These are phyloP conservation scores for Alternaria arborescens DNA, from an alignment of 2,329 filamentous ascomycete species.

Conservation along the genomic window DNA sequence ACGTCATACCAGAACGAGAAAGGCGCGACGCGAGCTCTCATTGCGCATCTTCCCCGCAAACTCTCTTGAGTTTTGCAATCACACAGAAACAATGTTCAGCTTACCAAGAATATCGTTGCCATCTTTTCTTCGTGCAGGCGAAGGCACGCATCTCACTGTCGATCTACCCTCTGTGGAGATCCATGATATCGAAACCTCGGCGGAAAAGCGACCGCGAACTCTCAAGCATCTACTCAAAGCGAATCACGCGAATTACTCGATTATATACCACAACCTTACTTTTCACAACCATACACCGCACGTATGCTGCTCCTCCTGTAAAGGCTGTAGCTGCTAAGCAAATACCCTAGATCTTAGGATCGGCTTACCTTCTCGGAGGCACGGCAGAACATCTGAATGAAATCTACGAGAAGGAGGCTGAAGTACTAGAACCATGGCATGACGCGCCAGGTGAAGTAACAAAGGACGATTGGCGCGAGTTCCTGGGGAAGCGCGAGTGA, in stretches of 20 bases:
- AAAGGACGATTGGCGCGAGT: constrained; percentile 85
- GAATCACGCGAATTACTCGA: constrained; percentile 89
- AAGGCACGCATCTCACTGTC: constrained; percentile 43
- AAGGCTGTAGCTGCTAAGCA: constrained; percentile 41
- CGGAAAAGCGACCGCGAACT: constrained; percentile 80
- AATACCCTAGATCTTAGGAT: constrained; percentile 70
- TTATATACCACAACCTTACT: constrained; percentile 76
- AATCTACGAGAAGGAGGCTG: constrained; percentile 80
- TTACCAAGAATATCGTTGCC: constrained; percentile 32
- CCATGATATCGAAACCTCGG: constrained; percentile 80
- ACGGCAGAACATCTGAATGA: constrained; percentile 75
- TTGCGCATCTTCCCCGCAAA: constrained; percentile 32
- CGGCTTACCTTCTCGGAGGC: constrained; percentile 86
- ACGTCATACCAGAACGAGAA: constrained; percentile 35
- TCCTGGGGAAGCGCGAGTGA: constrained; percentile 75
- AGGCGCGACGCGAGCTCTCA: constrained; percentile 22
- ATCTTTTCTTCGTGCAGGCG: constrained; percentile 28
- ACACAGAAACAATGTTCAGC: constrained; percentile 32
- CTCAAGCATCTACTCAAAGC: constrained; percentile 90
- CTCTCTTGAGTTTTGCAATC: constrained; percentile 14
- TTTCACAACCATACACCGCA: constrained; percentile 88
- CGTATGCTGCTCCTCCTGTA: constrained; percentile 53
- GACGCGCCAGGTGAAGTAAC: constrained; percentile 86
- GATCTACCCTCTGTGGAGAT: constrained; percentile 73
- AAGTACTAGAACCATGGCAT: constrained; percentile 78